Evolutionary conservation across 1,284 basidiomycete species (phyloP), one percentile per base, ranked within the genome.

Genomic region (Thecaphora frezii): DNA sequence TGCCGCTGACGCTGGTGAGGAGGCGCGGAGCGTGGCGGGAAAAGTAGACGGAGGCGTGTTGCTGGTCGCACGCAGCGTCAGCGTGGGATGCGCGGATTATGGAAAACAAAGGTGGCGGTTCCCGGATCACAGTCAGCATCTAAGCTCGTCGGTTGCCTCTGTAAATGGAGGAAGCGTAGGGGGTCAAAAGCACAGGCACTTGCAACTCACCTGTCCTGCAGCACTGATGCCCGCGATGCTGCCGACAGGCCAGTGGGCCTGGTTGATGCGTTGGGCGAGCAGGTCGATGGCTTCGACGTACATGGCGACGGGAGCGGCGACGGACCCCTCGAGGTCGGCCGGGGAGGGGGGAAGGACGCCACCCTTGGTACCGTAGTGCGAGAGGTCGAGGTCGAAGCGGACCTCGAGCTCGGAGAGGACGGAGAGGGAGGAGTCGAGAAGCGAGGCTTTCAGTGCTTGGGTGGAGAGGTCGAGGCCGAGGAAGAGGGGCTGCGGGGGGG

Each of bases 41-140:
- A 88, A 90, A 93, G 77, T 89, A 93, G 10, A 93, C 89, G 1
- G 89, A 90, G 12, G 91, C 90, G 76, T 94, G 91, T 88, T 94
- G 91, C 88, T 92, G 33, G 5, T 28, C 7, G n/a, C n/a, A n/a
- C n/a, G n/a, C n/a, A n/a, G n/a, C n/a, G n/a, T n/a, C n/a, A n/a
- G n/a, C n/a, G n/a, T n/a, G n/a, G n/a, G 28, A 30, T 30, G 14
- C 28, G 28, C 28, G 28, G n/a, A n/a, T n/a, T n/a, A n/a, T n/a
- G n/a, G n/a, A n/a, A n/a, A n/a, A n/a, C n/a, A n/a, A n/a, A n/a
- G n/a, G n/a, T n/a, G n/a, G n/a, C n/a, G n/a, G n/a, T n/a, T n/a
- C n/a, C n/a, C n/a, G n/a, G n/a, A n/a, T n/a, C n/a, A n/a, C n/a
- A n/a, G n/a, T n/a, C n/a, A n/a, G n/a, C n/a, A n/a, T n/a, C n/a